Base-by-base conservation (phyloP, 495 filamentous ascomycete genomes). In the Penicillium atrosanguineum region DNA sequence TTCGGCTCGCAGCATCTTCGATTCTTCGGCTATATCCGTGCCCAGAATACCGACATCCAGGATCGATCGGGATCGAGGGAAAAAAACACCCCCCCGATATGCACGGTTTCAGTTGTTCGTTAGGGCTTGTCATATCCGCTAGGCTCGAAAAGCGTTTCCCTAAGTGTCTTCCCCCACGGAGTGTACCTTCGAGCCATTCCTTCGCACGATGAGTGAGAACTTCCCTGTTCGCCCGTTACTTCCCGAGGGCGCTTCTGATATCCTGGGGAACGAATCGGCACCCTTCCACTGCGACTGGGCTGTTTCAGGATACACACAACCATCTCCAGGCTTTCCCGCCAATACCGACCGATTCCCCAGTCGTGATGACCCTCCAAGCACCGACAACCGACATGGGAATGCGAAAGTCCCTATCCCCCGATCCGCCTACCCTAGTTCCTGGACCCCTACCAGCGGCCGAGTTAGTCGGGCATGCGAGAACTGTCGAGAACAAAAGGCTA, bases 401-500 rank as follows among this genome's bases (percentile, higher is more conserved):
- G 51, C 66, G 16, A 77, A 74, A 61, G 70, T 77, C 3, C 50
- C 66, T 18, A 77, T 75, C 11, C 71, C 74, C 21, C 63, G 74
- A 28, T 63, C 63, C n/a, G 38, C 60, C 3, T 65, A 59, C 28
- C 38, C 65, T 15, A 60, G 48, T 55, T 58, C 43, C 45, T 62
- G 59, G 58, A 68, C 65, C 38, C 67, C 65, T 38, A 71, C 46
- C 52, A 70, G 67, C 25, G 70, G 69, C 41, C 71, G 77, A 16
- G 73, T 77, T 43, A 72, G 72, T 52, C 74, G 71, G 45, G 87
- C 87, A 2, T 90, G 87, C 64, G 87, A 87, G 78, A 85, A 85
- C 38, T 90, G 87, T 70, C 77, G 87, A 11, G 85, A 88, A 50
- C 79, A 87, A 56, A 86, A 86, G 59, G 79, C 81, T 53, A 85